Evolutionary conservation across 2,329 filamentous ascomycete species (phyloP), one percentile per base, ranked within the genome.

Genomic region (Corinectria fuckeliana): DNA sequence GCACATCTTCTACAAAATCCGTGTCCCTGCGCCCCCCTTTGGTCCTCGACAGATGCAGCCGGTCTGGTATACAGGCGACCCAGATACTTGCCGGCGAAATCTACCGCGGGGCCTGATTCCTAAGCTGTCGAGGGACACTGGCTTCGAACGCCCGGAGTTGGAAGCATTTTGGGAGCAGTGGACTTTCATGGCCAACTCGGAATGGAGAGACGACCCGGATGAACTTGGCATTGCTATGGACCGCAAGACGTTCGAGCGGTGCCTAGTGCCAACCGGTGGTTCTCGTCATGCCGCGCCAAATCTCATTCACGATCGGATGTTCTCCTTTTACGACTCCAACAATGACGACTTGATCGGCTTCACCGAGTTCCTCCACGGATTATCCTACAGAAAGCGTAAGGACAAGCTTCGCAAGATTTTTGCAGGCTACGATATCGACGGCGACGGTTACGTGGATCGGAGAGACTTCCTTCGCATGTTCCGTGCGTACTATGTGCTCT

Each of bases 161-260:
- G 94, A 98, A 76, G 94, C 93, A 6, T 86, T 96, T 39, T 98
- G 93, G 89, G 94, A 98, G 71, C 94, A 98, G 72, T 99, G 96
- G 85, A 93, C 91, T 5, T 97, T 93, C 74, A 89, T 97, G 76
- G 94, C 94, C 39, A 94, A 91, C 66, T 89, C 89, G 5, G 89
- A 94, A 72, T 97, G 91, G 90, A 80, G 87, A 30, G 85, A 90
- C 16, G 94, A 98, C 72, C 91, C 92, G 0, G 88, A 91, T 67
- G 85, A 88, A 20, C 82, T 97, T 39, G 82, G 85, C 55, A 83
- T 94, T 67, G 95, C 93, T 30, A 96, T 98, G 81, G 93, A 98
- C 72, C 88, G 93, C 61, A 91, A 90, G 75, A 96, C 92, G 0
- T 99, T 99, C 76, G 92, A 97, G 73, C 88, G 91, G 47, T 96